phyloP scores from a whole-genome alignment of 805 yeast species.

The Barnettozyma sucrosica region DNA sequence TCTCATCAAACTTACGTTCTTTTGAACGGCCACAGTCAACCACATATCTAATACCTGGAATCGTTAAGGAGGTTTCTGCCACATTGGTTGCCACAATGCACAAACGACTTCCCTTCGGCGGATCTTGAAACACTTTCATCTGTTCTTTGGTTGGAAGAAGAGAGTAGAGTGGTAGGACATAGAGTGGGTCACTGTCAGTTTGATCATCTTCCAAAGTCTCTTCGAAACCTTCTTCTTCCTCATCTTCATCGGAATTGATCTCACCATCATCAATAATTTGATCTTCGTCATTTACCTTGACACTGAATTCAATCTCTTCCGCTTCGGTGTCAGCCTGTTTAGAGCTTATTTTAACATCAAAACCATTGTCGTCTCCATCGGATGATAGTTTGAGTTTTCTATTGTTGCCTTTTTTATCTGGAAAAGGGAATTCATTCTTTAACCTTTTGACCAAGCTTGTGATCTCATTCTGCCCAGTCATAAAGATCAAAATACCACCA shows the following conservation, averaged over 20 bases:
- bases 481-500: slow-evolving; percentile 86
- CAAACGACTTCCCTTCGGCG: slow-evolving; percentile 80
- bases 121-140: slow-evolving; percentile 81
- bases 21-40: slow-evolving; percentile 94
- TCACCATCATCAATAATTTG: slow-evolving; percentile 33
- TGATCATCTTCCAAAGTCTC: slow-evolving; percentile 69
- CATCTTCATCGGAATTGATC: slow-evolving; percentile 34
- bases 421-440: slow-evolving; percentile 61
- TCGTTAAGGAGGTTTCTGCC: slow-evolving; percentile 95
- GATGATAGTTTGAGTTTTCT: slow-evolving; percentile 6
- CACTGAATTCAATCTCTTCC: slow-evolving; percentile 80
- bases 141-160: slow-evolving; percentile 91
- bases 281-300: slow-evolving; percentile 31
- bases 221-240: slow-evolving; percentile 56
- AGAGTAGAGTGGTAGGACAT: slow-evolving; percentile 89
- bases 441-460: slow-evolving; percentile 64
- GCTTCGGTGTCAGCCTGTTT: slow-evolving; percentile 70
- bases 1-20: slow-evolving; percentile 75
- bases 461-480: slow-evolving; percentile 95
- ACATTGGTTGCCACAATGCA: slow-evolving; percentile 96
- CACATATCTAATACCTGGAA: slow-evolving; percentile 91
- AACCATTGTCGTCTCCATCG: slow-evolving; percentile 26
- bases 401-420: slow-evolving; percentile 24
- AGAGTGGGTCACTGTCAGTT: slow-evolving; percentile 69
- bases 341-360: slow-evolving; percentile 46